Evolutionary conservation across 2,329 filamentous ascomycete species (phyloP), one percentile per base, ranked within the genome.

Genomic region (Trichoderma oligosporum): DNA sequence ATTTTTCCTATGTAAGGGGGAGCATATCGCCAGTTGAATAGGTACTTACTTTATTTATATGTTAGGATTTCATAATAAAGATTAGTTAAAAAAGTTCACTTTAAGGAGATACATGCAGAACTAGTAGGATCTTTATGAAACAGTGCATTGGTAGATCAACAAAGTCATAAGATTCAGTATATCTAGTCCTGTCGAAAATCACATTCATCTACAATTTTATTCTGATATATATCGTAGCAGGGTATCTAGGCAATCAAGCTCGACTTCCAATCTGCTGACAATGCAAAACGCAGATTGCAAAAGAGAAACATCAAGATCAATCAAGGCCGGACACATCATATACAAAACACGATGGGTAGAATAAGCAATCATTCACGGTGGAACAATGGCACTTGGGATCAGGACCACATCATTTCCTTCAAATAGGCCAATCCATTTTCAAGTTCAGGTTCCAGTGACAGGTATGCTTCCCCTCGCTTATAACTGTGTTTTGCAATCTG

Each of bases 401-500:
- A 39, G 25, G 48, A 42, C 29, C 48, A 18, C 24, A n/a, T 12
- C 24, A 39, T 29, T 39, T 4, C 41, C n/a, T 18, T 47, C 31
- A 42, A 56, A 41, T 49, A 56, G 36, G 27, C 52, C 35, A 35
- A 41, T 55, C 49, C 25, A 29, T 20, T 47, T 35, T 39, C 38
- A 51, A 31, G 14, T 42, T 45, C 45, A 56, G 22, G 35, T 41
- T 46, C 51, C 24, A 38, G 27, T 41, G 44, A 38, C 51, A 45
- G 27, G n/a, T 56, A 48, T 47, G 36, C 51, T 20, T 35, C 31
- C 35, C 39, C 29, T 38, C 33, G 29, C 42, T 1, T 16, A 35
- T 31, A 24, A 38, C 42, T 36, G 20, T 46, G 25, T 18, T 54
- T 56, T 44, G 45, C 53, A 58, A 49, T 55, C 42, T 60, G 58